Conservation (phyloP, 139 green algal genomes). For the Picochlorum sp. region DNA sequence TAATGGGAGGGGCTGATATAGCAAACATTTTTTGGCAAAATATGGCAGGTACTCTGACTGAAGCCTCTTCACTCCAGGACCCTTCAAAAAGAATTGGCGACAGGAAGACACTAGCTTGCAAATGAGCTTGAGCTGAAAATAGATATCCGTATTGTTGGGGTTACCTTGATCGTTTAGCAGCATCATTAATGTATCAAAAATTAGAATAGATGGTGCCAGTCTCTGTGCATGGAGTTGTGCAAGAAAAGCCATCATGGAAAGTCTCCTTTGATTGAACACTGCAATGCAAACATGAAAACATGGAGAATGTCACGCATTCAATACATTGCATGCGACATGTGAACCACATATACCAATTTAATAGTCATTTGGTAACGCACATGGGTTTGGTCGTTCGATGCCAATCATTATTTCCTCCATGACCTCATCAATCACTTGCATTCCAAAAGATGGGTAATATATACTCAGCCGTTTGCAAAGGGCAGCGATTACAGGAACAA, state of each 20-base stretch:
- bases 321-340: too few species aligned
- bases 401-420: conserved; percentile 76
- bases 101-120: conserved; percentile 71
- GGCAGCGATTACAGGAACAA: conserved; percentile 65
- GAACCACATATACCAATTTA: too few species aligned
- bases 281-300: conserved; percentile 7
- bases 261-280: conserved; percentile 57
- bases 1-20: conserved; percentile 69
- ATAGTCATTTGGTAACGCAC: too few species aligned
- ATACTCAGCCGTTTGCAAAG: conserved; percentile 63
- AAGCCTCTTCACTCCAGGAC: background rate
- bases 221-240: conserved; percentile 91
- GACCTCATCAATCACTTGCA: conserved; percentile 67
- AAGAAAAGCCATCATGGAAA: conserved; percentile 71
- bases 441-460: conserved; percentile 65
- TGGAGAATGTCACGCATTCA: too few species aligned
- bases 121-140: conserved; percentile 58
- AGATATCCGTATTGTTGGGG: conserved; percentile 20
- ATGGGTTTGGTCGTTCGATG: conserved; percentile 43
- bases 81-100: conserved; percentile 21
- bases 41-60: conserved; percentile 75
- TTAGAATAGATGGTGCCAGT: conserved; percentile 41
- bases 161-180: conserved; percentile 34
- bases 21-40: conserved; percentile 80
- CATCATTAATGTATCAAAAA: conserved; percentile 85